These are phyloP conservation scores for Gymnopilus dilepis DNA, from an alignment of 768 basidiomycete species.

Conservation along the genomic window DNA sequence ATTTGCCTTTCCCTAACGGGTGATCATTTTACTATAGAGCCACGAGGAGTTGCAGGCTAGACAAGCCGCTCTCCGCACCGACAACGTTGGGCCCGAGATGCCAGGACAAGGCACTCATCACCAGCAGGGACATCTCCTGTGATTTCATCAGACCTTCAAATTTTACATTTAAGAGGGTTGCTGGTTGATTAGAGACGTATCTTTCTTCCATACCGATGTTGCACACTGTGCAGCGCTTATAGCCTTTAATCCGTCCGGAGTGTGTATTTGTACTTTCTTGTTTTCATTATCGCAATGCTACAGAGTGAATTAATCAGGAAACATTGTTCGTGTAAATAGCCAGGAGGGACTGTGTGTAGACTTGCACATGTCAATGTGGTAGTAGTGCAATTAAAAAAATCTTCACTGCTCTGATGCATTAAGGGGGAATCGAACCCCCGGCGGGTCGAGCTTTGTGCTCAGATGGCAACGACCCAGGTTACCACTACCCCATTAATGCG, in stretches of 20 bases:
- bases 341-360: no score
- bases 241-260: no score
- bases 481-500: conserved; percentile 5
- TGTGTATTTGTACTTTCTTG: no score
- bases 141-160: background rate
- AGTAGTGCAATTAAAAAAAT: background rate
- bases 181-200: no score
- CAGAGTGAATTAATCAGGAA: no score
- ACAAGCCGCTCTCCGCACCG: conserved; percentile 49
- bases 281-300: no score
- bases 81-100: conserved; percentile 11
- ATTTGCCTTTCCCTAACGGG: background rate
- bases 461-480: conserved; percentile 7
- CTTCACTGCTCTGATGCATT: conserved; percentile 51
- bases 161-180: background rate
- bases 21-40: conserved; percentile 37
- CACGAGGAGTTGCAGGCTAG: conserved; percentile 54
- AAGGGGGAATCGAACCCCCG: conserved; percentile 90
- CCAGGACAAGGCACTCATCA: conserved; percentile 11
- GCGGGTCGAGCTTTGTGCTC: conserved; percentile 62
- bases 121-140: conserved; percentile 12
- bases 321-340: no score
- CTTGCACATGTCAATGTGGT: no score
- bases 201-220: no score
- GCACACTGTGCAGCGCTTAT: no score